Evolutionary conservation across 495 filamentous ascomycete genomes (phyloP).

Genomic region (Patellaria atrata): DNA sequence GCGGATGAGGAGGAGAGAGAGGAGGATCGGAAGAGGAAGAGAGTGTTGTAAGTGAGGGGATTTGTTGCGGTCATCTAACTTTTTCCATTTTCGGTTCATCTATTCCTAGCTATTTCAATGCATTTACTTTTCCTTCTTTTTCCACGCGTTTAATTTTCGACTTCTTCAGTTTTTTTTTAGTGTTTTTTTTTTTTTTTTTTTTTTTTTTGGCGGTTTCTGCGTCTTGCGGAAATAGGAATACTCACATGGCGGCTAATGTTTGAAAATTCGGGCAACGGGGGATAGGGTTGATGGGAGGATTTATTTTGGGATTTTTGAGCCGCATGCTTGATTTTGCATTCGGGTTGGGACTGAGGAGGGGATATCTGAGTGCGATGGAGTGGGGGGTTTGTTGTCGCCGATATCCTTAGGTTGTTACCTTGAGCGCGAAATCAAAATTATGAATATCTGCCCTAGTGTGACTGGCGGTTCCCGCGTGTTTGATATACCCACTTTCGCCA

Average conservation of each 20-base stretch:
- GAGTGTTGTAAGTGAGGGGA: slow-evolving; percentile 16
- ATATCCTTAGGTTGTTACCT: too few relatives aligned
- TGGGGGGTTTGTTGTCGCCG: too few relatives aligned
- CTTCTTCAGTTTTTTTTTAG: slow-evolving; percentile 7
- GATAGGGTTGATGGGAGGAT: too few relatives aligned
- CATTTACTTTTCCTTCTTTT: slow-evolving; percentile 1
- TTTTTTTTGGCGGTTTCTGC: slow-evolving; percentile 9
- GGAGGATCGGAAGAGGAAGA: slow-evolving; percentile 26
- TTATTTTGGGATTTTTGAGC: too few relatives aligned
- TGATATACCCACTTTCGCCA: too few relatives aligned
- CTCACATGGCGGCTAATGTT: slow-evolving; percentile 5
- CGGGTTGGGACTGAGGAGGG: too few relatives aligned
- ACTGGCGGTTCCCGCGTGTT: too few relatives aligned
- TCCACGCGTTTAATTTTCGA: background rate
- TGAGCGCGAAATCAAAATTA: too few relatives aligned
- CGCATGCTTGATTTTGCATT: too few relatives aligned
- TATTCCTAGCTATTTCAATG: background rate
- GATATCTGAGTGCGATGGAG: too few relatives aligned
- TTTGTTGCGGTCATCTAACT: slow-evolving; percentile 3
- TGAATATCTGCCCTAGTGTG: too few relatives aligned
- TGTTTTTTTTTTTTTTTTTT: slow-evolving; percentile 3
- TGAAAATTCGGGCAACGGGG: slow-evolving; percentile 11
- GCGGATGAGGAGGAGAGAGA: slow-evolving; percentile 52
- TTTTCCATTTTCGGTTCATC: slow-evolving; percentile 3
- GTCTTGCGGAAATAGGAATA: slow-evolving; percentile 1